Evolutionary conservation across 345 rosid species (phyloP), one percentile per base, ranked within the genome.

Genomic region (Balakata baccata): DNA sequence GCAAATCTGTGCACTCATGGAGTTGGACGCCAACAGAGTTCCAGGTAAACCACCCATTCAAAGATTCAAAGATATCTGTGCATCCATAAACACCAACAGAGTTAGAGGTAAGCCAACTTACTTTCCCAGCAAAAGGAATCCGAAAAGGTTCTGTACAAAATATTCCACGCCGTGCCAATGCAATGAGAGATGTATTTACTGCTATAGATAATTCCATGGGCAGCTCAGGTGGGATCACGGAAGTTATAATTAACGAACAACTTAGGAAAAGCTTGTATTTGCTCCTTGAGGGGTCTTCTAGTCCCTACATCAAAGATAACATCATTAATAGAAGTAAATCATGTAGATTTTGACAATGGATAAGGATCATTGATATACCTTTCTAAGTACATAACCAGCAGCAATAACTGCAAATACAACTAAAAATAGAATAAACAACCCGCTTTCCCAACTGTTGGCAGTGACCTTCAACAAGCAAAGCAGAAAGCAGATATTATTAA

Each of bases 391-490:
- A 80, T 93, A 96, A 76, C 98, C 99, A 61, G 99, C 99, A 71
- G 98, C 99, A 71, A 96, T 88, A 60, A 96, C 83, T 1, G 99
- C 99, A 88, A 96, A 96, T 52, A 96, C 87, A 69, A 96, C 97
- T 64, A 96, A 83, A 82, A 96, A 96, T 71, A 93, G 86, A 74
- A 96, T 96, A 85, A 96, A 96, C 8, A 90, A 74, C 45, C 99
- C 99, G 85, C 98, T 96, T 84, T 96, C 99, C 99, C 99, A 93
- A 88, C 98, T 96, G 78, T 96, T 96, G 22, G 99, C 99, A 74
- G 99, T 93, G 37, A 96, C 96, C 99, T 93, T 77, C 79, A 85
- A 41, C 41, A 71, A 52, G 51, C 56, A 63, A 43, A 57, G 67
- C 46, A 39, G 12, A 14, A 38, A 54, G 71, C 29, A 70, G 59